Conservation (phyloP, 148 eudicot species). For the Diospyros kaki region DNA sequence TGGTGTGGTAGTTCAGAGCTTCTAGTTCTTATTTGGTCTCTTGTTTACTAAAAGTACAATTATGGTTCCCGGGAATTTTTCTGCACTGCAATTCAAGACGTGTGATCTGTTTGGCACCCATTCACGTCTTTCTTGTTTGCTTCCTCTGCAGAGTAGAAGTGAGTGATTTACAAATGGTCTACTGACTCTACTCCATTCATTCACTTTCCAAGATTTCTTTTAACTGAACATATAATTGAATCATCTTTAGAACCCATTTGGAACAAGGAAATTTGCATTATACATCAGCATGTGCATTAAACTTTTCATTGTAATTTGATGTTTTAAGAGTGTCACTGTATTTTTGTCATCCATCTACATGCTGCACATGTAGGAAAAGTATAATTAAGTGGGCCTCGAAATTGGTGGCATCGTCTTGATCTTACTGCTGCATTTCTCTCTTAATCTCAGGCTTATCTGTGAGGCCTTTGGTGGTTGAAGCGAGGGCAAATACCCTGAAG, state of each 20-base stretch:
- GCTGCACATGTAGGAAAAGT: background rate
- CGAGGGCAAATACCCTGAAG: slow-evolving; percentile 50
- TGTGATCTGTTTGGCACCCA: slow-evolving; percentile 28
- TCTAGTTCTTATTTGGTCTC: background rate
- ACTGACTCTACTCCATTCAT: background rate
- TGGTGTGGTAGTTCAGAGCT: slow-evolving; percentile 1
- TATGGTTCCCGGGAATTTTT: slow-evolving; percentile 16
- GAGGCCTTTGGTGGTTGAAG: slow-evolving; percentile 55
- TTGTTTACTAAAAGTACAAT: background rate
- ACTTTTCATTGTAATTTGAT: background rate
- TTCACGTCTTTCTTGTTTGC: slow-evolving; percentile 12
- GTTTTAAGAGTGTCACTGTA: background rate
- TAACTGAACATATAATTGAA: background rate
- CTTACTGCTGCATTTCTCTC: slow-evolving; percentile 1
- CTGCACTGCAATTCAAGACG: slow-evolving; percentile 23
- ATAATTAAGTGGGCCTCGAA: background rate
- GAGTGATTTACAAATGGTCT: slow-evolving; percentile 8
- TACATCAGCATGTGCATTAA: background rate
- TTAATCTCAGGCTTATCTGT: slow-evolving; percentile 25
- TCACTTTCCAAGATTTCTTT: background rate
- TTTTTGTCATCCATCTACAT: background rate
- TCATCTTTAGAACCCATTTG: too few species aligned
- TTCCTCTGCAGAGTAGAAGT: slow-evolving; percentile 35
- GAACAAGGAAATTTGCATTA: background rate
- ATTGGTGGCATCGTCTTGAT: background rate